A percentile compares a stretch with the other conserved stretches of the same genome.
Conservation (phyloP, 169 alveolate genomes). For the Perkinsus olseni region DNA sequence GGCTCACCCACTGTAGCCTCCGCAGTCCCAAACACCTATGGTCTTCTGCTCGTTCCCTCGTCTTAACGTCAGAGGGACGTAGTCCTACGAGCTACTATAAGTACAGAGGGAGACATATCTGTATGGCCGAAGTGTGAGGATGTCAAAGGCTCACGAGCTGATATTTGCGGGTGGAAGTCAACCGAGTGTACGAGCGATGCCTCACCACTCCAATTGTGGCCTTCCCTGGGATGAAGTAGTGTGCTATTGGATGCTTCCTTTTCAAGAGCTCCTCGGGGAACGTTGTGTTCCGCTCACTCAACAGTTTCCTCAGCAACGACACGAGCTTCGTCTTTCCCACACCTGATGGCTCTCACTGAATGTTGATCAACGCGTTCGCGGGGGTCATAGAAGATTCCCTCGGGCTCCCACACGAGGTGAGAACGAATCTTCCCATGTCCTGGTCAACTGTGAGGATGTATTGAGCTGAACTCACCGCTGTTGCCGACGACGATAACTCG, state of each 20-base stretch:
- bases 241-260: neutral
- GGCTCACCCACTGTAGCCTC: neutral
- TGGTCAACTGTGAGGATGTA: too few relatives aligned
- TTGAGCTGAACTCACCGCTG: too few relatives aligned
- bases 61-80: neutral
- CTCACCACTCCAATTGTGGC: neutral
- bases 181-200: neutral
- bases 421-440: too few relatives aligned
- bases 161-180: too few relatives aligned
- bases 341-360: neutral
- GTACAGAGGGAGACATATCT: neutral
- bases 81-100: neutral
- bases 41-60: neutral
- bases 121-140: neutral
- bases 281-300: neutral
- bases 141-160: neutral
- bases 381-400: too few relatives aligned
- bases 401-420: too few relatives aligned
- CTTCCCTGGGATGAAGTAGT: neutral
- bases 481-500: too few relatives aligned
- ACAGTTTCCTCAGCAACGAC: neutral
- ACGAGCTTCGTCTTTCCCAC: neutral
- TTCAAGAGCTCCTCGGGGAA: neutral
- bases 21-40: neutral
- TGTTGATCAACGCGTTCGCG: too few relatives aligned